Percentiles rank a stretch among this genome's conserved stretches.
Evolutionary conservation across 1,139 yeast genomes (phyloP).

Genomic region (Scheffersomyces titani): DNA sequence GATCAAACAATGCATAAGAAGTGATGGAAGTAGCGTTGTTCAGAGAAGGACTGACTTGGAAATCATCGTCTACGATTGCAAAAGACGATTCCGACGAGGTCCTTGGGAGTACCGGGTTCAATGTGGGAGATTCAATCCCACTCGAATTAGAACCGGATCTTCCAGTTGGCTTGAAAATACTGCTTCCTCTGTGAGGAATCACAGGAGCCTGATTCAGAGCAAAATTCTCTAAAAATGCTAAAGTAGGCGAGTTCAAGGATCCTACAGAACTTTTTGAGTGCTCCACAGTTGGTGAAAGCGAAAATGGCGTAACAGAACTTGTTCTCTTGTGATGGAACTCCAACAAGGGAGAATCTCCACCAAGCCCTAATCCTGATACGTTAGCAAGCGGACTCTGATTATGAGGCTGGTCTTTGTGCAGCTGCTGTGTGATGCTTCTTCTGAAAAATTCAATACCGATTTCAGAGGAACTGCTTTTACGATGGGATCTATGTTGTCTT

Average conservation of each 20-base stretch:
- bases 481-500: slow-evolving; percentile 54
- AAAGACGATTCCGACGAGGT: slow-evolving; percentile 59
- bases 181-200: slow-evolving; percentile 13
- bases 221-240: slow-evolving; percentile 13
- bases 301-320: slow-evolving; percentile 48
- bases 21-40: slow-evolving; percentile 24
- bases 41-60: slow-evolving; percentile 28
- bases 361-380: slow-evolving; percentile 15
- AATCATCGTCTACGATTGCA: slow-evolving; percentile 53
- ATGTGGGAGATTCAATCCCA: slow-evolving; percentile 48
- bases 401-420: slow-evolving; percentile 11
- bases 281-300: slow-evolving; percentile 50
- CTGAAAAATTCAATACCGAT: slow-evolving; percentile 47
- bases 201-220: slow-evolving; percentile 12
- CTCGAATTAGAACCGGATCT: slow-evolving; percentile 37
- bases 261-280: slow-evolving; percentile 18
- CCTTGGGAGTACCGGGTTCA: slow-evolving; percentile 49
- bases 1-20: slow-evolving; percentile 70
- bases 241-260: slow-evolving; percentile 13
- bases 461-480: slow-evolving; percentile 49
- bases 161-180: slow-evolving; percentile 13
- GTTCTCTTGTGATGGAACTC: slow-evolving; percentile 36
- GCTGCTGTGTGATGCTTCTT: slow-evolving; percentile 25
- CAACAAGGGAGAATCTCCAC: slow-evolving; percentile 30
- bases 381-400: slow-evolving; percentile 21